These are phyloP conservation scores for Orbilia brochopaga DNA, from an alignment of 2,329 filamentous ascomycete genomes.

Conservation along the genomic window DNA sequence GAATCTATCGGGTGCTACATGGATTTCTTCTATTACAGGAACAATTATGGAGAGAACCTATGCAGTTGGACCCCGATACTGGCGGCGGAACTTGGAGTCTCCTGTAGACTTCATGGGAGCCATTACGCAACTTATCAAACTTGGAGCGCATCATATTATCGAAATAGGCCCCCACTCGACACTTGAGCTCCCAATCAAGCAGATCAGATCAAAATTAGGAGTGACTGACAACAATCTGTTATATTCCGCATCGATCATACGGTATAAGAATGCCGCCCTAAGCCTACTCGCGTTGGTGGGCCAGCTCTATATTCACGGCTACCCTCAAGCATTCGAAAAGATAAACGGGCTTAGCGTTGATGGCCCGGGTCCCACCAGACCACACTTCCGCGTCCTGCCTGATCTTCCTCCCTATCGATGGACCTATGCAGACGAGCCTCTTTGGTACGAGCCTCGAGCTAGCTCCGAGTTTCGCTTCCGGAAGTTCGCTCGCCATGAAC, in stretches of 20 bases:
- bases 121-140: slow-evolving; percentile 38
- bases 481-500: slow-evolving; percentile 9
- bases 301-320: slow-evolving; percentile 15
- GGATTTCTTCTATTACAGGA: slow-evolving; percentile 53
- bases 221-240: slow-evolving; percentile 8
- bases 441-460: slow-evolving; percentile 8
- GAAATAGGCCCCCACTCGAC: slow-evolving; percentile 52
- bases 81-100: slow-evolving; percentile 56
- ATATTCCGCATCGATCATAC: slow-evolving; percentile 40
- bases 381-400: neutral
- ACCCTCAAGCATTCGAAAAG: slow-evolving; percentile 28
- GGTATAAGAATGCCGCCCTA: slow-evolving; percentile 40
- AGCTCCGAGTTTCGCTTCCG: slow-evolving; percentile 3
- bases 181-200: slow-evolving; percentile 44
- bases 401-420: slow-evolving; percentile 1
- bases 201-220: neutral
- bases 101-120: slow-evolving; percentile 58
- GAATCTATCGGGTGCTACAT: neutral
- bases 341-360: slow-evolving; percentile 3
- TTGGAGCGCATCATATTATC: neutral
- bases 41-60: slow-evolving; percentile 42
- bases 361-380: neutral
- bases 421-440: neutral
- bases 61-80: slow-evolving; percentile 54
- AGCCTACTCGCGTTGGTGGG: slow-evolving; percentile 10